Percentiles rank a stretch among this genome's conserved stretches.
Conservation (phyloP, 2,329 filamentous ascomycete species). For the Truncatella angustata region DNA sequence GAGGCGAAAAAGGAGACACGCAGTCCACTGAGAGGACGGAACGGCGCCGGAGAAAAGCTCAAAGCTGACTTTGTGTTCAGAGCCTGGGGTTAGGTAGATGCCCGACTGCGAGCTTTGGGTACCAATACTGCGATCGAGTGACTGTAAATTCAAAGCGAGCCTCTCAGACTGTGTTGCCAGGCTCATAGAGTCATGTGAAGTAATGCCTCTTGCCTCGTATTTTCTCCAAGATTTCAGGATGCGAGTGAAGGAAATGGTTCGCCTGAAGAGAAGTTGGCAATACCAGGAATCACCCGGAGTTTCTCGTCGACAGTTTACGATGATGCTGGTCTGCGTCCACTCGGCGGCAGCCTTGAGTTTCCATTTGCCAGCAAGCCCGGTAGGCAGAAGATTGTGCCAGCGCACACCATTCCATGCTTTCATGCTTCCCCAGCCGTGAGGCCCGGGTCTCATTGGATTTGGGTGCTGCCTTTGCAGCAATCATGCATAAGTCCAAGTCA, state of each 20-base stretch:
- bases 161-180: not conserved
- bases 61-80: slow-evolving; percentile 13
- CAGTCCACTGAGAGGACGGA: slow-evolving; percentile 9
- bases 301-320: not conserved
- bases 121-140: slow-evolving; percentile 23
- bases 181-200: too few relatives aligned
- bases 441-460: not conserved
- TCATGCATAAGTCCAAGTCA: slow-evolving; percentile 2
- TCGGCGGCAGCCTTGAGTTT: slow-evolving; percentile 4
- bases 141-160: not conserved
- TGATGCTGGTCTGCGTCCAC: slow-evolving; percentile 3
- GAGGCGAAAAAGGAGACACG: slow-evolving; percentile 16
- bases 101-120: slow-evolving; percentile 28
- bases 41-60: not conserved
- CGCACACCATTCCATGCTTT: not conserved
- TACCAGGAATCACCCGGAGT: not conserved
- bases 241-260: not conserved
- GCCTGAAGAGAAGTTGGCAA: not conserved
- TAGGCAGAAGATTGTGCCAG: slow-evolving; percentile 4
- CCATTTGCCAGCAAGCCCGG: slow-evolving; percentile 10
- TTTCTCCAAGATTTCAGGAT: not conserved
- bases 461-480: slow-evolving; percentile 3
- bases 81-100: slow-evolving; percentile 19
- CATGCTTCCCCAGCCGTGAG: not conserved
- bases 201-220: not conserved